A percentile compares a stretch with the other conserved stretches of the same genome.
Conservation (phyloP, 306 rosid genomes). For the Malus orientalis region DNA sequence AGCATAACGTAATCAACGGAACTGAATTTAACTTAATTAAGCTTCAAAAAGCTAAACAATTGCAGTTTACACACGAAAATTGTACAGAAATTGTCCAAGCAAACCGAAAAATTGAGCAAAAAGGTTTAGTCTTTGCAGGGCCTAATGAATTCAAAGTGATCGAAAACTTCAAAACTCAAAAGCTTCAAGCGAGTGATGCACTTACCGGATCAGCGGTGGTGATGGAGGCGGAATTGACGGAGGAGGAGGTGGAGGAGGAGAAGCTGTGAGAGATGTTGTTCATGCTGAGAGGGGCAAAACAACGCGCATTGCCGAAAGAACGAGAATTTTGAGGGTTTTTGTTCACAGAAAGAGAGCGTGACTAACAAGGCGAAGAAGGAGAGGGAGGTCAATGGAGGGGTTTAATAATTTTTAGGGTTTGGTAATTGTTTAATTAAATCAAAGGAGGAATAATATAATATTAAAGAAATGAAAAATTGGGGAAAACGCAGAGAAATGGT, state of each 20-base stretch:
- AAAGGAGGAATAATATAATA: background rate
- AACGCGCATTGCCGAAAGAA: constrained; percentile 23
- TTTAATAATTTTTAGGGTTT: background rate
- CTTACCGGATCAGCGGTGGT: constrained; percentile 50
- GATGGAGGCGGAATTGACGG: constrained; percentile 47
- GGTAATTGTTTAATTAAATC: background rate
- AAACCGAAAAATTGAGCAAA: background rate
- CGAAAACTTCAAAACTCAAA: background rate
- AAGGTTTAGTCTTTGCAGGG: background rate
- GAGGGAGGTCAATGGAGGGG: constrained; percentile 21
- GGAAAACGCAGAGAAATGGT: background rate
- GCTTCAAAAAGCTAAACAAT: background rate
- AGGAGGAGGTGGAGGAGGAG: constrained; percentile 44
- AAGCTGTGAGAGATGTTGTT: constrained; percentile 53
- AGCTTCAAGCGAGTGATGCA: background rate
- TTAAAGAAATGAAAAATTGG: background rate
- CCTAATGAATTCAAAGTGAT: background rate
- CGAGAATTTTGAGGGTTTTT: background rate
- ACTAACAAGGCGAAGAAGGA: constrained; percentile 14
- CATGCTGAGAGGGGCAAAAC: constrained; percentile 29
- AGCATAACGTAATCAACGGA: background rate
- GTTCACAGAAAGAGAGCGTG: background rate
- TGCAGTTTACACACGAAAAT: background rate
- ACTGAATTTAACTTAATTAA: background rate
- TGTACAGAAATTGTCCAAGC: background rate